Percentiles rank a stretch among this genome's conserved stretches.
These are phyloP conservation scores for Zymoseptoria ardabiliae DNA, from an alignment of 2,329 filamentous ascomycete genomes.

Conservation along the genomic window DNA sequence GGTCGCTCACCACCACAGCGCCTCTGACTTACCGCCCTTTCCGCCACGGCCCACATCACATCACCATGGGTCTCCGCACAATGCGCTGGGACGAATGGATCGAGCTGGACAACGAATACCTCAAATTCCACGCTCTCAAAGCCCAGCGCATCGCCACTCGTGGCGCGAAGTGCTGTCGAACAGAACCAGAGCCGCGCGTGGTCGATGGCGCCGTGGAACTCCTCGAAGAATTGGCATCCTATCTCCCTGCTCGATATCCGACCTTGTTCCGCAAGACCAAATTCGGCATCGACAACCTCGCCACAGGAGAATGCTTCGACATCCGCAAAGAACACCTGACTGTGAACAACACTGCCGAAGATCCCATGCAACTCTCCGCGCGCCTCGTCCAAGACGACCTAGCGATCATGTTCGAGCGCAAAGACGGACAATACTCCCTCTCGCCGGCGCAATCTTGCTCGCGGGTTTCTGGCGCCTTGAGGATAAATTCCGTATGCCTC, in stretches of 20 bases:
- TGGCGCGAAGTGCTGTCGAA: slow-evolving; percentile 59
- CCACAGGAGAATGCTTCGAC: slow-evolving; percentile 66
- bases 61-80: slow-evolving; percentile 69
- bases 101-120: slow-evolving; percentile 74
- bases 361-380: slow-evolving; percentile 69
- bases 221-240: slow-evolving; percentile 62
- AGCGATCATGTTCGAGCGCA: slow-evolving; percentile 71
- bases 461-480: slow-evolving; percentile 76
- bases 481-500: slow-evolving; percentile 73
- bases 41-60: slow-evolving; percentile 66
- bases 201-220: slow-evolving; percentile 68
- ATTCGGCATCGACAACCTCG: slow-evolving; percentile 61
- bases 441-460: slow-evolving; percentile 67
- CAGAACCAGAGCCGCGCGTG: slow-evolving; percentile 50
- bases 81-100: slow-evolving; percentile 71
- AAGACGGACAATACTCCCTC: slow-evolving; percentile 74
- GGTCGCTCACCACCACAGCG: slow-evolving; percentile 61
- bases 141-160: slow-evolving; percentile 59
- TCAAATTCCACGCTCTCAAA: slow-evolving; percentile 66
- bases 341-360: slow-evolving; percentile 45
- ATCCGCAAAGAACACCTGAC: slow-evolving; percentile 54
- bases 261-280: slow-evolving; percentile 57
- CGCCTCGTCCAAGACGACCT: slow-evolving; percentile 75
- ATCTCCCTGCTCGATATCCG: slow-evolving; percentile 70
- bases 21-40: slow-evolving; percentile 74